Evolutionary conservation across 371 early-diverging fungal species (phyloP), one percentile per base, ranked within the genome.

Genomic region (Entomophthora muscae): DNA sequence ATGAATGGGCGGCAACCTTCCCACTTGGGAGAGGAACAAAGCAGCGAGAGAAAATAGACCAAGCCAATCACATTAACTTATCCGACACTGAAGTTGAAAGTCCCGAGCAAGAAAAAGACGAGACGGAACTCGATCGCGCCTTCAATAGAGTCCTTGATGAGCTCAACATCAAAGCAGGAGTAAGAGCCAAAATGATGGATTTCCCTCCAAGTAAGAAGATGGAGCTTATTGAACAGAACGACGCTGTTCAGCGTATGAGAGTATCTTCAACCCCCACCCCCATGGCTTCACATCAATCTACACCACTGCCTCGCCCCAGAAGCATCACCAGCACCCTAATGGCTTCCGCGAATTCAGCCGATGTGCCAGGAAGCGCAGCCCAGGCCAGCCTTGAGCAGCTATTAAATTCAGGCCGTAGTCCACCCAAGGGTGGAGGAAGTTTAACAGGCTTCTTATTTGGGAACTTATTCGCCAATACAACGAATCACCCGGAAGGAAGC

Each of bases 131-230:
- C 12, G 64, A 63, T 52, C 64, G 67, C 7, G 63, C 69, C 21
- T 71, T 71, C 53, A 57, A 42, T 3, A 32, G 63, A 7, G 54
- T 72, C 3, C 27, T 72, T 66, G 75, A 77, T 54, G 77, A 81
- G 52, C 70, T 82, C n/a, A 73, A 82, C 63, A 82, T 80, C 74
- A 79, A 78, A 63, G 78, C 75, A 32, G 68, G 52, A 10, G 69
- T 76, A 21, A 68, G 78, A 57, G 76, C 76, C 26, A 76, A 73
- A 27, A 68, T 79, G 65, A 74, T 77, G 57, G 71, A 76, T 57
- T 64, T 82, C 17, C 72, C 80, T 1, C 66, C 69, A 3, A 76
- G 76, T 28, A 74, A 75, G 52, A 78, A 79, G 53, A 59, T 74
- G 1, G 75, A 75, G 17, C 64, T 82, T 3, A 70, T 82, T 51